phyloP scores from a whole-genome alignment of 768 basidiomycete genomes.

The Lyophyllum shimeji region DNA sequence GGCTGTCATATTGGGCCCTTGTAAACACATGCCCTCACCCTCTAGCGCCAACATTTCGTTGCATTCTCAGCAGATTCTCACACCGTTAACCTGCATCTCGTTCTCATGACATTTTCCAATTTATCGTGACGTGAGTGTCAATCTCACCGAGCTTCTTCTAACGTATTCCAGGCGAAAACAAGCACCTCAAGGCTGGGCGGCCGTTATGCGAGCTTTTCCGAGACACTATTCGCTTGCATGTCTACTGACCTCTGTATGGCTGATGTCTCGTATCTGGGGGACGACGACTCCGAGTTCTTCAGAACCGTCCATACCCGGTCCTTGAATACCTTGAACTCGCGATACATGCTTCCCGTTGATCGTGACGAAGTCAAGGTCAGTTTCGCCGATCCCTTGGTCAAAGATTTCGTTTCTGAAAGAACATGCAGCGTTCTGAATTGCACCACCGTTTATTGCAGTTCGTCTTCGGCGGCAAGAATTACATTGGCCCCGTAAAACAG shows the following conservation, averaged over 20 bases:
- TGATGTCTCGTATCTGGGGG: conserved; percentile 25
- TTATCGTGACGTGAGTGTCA: conserved; percentile 8
- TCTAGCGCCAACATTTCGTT: too few relatives aligned
- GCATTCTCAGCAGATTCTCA: conserved; percentile 8
- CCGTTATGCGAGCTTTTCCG: conserved; percentile 17
- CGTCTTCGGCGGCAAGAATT: conserved; percentile 61
- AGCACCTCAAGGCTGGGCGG: conserved; percentile 6
- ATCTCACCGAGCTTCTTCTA: conserved; percentile 4
- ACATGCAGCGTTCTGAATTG: conserved; percentile 54
- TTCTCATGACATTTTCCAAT: conserved; percentile 9
- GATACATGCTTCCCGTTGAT: conserved; percentile 67
- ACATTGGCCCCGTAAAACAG: conserved; percentile 63
- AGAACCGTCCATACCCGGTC: conserved; percentile 49
- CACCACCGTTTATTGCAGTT: conserved; percentile 69
- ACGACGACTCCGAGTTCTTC: conserved; percentile 55
- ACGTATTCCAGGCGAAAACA: conserved; percentile 3
- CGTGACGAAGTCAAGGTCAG: conserved; percentile 57
- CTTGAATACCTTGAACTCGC: conserved; percentile 53
- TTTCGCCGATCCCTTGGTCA: conserved; percentile 2
- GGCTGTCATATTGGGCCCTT: too few relatives aligned
- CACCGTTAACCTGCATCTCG: background rate
- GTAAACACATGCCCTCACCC: too few relatives aligned
- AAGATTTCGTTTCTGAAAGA: conserved; percentile 1
- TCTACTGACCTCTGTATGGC: conserved; percentile 16
- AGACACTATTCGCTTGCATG: conserved; percentile 20